Base-by-base conservation (phyloP, 805 yeast genomes). In the Wickerhamomyces xylosicus region DNA sequence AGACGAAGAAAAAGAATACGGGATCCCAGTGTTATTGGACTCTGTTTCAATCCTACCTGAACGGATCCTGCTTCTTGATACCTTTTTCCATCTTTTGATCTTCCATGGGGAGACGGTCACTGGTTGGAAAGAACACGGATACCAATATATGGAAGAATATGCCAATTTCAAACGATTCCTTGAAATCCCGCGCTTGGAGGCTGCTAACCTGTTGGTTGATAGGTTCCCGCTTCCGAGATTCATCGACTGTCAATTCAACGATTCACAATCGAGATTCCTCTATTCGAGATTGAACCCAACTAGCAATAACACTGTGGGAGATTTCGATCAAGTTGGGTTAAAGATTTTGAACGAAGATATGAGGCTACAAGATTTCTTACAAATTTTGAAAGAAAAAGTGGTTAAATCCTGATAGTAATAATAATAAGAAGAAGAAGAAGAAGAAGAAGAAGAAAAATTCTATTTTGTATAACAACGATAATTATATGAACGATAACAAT, bases 221-320 rank as follows among this genome's bases (percentile, higher is more conserved):
- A 75, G 99, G 57, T 90, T 86, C 77, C 99, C 99, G 52, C 71
- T 92, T 56, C 99, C 99, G 36, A 77, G 98, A 63, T 92, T 90
- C 57, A 89, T 92, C 50, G 95, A 90, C 53, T 86, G 96, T 43
- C 97, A 90, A 58, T 97, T 90, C 52, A 97, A 98, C 53, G 97
- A 96, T 40, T 89, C 97, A 14, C 99, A 92, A 65, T 97, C 97
- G 3, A 79, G 99, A 64, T 92, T 92, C 71, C 71, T 92, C 62
- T 78, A 86, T 62, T 85, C 97, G 21, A 92, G 87, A 64, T 76
- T 92, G 61, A 92, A 94, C 61, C 98, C 98, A 25, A 25, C 29
- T 25, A 25, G 29, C 14, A 25, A 25, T 11, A 25, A 25, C 29
- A 25, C 25, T 25, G 29, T n/a, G 4, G 29, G n/a, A 9, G 29